Conservation (phyloP, 257 asterid species). For the Nicotiana tomentosiformis region DNA sequence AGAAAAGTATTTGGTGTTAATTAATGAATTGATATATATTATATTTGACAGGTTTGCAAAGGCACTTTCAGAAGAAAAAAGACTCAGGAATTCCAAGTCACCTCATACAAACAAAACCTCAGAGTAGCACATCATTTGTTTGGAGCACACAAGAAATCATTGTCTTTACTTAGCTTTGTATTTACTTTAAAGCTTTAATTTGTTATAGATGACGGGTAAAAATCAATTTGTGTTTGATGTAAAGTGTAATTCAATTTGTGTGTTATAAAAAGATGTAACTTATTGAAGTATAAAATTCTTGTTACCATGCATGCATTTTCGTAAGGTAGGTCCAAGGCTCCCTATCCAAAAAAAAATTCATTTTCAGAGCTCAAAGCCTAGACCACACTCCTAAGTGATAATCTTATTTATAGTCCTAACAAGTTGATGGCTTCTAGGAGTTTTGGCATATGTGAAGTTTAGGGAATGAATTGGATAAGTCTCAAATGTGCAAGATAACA, state of each 20-base stretch:
- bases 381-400: too few species aligned
- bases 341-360: too few species aligned
- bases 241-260: not conserved
- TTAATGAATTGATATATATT: not conserved
- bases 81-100: slow-evolving; percentile 13
- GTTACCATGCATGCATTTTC: not conserved
- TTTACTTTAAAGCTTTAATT: not conserved
- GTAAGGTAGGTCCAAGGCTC: not conserved
- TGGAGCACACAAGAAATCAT: not conserved
- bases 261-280: not conserved
- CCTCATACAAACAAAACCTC: not conserved
- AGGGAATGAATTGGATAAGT: too few species aligned
- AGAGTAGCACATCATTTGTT: not conserved
- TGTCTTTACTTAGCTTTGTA: not conserved
- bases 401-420: too few species aligned
- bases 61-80: slow-evolving; percentile 18
- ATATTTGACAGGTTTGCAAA: slow-evolving; percentile 20
- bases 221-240: not conserved
- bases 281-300: not conserved
- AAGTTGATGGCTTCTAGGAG: too few species aligned
- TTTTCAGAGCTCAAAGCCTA: too few species aligned
- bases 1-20: not conserved
- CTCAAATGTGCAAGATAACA: too few species aligned
- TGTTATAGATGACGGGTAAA: not conserved
- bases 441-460: too few species aligned